Base-by-base conservation (phyloP, 495 filamentous ascomycete species). In the Mycothermus thermophilus region DNA sequence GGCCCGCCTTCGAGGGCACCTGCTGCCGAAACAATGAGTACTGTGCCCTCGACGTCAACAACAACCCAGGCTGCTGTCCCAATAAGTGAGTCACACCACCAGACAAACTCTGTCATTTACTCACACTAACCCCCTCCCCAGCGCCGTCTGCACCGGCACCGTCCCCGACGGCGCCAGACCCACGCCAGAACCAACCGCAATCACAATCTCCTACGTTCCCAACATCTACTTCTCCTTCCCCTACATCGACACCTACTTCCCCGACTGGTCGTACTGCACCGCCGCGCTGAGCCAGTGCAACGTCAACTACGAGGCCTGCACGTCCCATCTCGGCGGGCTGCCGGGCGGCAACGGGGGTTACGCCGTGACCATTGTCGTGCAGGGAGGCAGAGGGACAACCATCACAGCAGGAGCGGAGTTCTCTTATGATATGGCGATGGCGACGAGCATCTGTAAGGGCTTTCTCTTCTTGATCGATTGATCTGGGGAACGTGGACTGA, bases 151-250 rank as follows among this genome's bases (percentile, higher is more conserved):
- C 42, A 67, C 64, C 8, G 62, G 62, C 38, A 56, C 54, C 29
- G 61, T 64, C 12, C 57, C 63, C 0, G 54, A 58, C 8, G 67
- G 62, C 23, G 66, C 62, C 25, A 63, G 62, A 5, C 59, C 66
- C 0, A 6, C 22, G 6, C 43, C 59, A 2, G 57, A 50, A 17
- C 57, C 67, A 2, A 42, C 51, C 3, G 58, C 57, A 15, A 60
- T 62, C 0, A 40, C 47, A 22, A 46, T 47, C 6, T 62, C 61
- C 32, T 64, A 46, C 37, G 61, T 66, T 28, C 54, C 62, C 26
- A 75, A 77, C 44, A 34, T 52, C 12, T 75, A 64, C 52, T 86
- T 77, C 47, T 68, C 75, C 9, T 83, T 81, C 49, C 60, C 77
- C 21, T 69, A 67, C 44, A 64, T 83, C 35, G 72, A 75, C 20